Conservation (phyloP, 148 eudicot genomes). For the Euryodendron excelsum region DNA sequence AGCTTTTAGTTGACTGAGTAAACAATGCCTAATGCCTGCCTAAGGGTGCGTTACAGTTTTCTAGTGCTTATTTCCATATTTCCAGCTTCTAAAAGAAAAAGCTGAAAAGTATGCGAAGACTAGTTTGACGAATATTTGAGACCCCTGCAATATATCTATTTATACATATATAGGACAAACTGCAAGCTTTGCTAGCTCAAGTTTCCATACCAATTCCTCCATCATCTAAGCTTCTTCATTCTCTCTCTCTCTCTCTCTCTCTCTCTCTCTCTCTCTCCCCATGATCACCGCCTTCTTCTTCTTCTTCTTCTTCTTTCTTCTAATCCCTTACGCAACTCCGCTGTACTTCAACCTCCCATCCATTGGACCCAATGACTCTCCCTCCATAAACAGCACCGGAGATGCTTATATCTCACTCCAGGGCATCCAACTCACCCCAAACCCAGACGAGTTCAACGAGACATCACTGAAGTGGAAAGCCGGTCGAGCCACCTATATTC, state of each 20-base stretch:
- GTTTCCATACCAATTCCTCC: no score
- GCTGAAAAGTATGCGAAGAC: no score
- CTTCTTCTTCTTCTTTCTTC: not conserved
- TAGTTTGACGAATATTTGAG: no score
- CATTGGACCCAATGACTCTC: not conserved
- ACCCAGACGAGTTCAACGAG: not conserved
- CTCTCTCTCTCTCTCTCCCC: not conserved
- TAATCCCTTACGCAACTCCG: not conserved
- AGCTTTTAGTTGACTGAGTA: no score
- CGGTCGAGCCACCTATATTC: slow-evolving; percentile 10
- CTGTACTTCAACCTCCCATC: slow-evolving; percentile 2
- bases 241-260: not conserved
- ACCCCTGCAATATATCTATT: no score
- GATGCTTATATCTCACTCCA: slow-evolving; percentile 9
- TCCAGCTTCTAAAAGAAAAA: no score
- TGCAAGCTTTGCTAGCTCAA: no score
- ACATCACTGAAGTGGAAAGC: not conserved
- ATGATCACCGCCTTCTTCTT: not conserved
- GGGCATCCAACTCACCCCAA: slow-evolving; percentile 16
- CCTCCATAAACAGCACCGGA: not conserved
- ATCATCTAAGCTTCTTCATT: not conserved
- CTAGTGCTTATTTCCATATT: no score
- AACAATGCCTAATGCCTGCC: no score
- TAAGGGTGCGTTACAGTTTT: no score
- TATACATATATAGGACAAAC: no score